These are phyloP conservation scores for Royoungia palumana DNA, from an alignment of 768 basidiomycete genomes.

Conservation along the genomic window DNA sequence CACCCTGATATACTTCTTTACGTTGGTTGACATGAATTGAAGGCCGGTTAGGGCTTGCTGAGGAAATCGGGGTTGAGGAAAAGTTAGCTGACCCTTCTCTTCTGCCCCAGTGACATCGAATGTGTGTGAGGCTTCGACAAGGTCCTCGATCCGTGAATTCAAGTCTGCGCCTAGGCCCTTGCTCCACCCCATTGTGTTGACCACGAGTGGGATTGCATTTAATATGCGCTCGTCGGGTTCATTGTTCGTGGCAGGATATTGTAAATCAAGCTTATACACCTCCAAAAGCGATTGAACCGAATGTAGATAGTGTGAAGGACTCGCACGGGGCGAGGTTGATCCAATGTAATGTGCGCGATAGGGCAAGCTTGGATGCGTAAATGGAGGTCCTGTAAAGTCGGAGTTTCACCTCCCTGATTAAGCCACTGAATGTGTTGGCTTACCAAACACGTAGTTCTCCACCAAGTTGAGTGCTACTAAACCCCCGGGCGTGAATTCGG, in stretches of 20 bases:
- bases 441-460: constrained; percentile 69
- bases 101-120: constrained; percentile 23
- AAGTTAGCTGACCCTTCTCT: constrained; percentile 21
- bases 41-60: not conserved
- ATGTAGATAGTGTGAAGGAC: constrained; percentile 72
- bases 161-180: constrained; percentile 91
- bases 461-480: constrained; percentile 78
- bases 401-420: not conserved
- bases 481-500: constrained; percentile 88
- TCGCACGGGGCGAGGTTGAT: constrained; percentile 68
- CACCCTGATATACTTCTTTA: constrained; percentile 17
- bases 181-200: constrained; percentile 97
- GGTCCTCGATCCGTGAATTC: constrained; percentile 62
- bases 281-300: constrained; percentile 65
- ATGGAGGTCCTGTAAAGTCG: constrained; percentile 66
- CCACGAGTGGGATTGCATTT: constrained; percentile 73
- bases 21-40: not conserved
- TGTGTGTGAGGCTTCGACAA: constrained; percentile 48
- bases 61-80: constrained; percentile 5
- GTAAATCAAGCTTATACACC: constrained; percentile 66
- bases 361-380: constrained; percentile 77
- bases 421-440: not conserved
- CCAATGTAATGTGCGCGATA: constrained; percentile 80
- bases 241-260: constrained; percentile 37
- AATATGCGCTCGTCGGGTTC: constrained; percentile 41